These are phyloP conservation scores for Bimuria novae-zelandiae DNA, from an alignment of 2,329 filamentous ascomycete species.

Conservation along the genomic window DNA sequence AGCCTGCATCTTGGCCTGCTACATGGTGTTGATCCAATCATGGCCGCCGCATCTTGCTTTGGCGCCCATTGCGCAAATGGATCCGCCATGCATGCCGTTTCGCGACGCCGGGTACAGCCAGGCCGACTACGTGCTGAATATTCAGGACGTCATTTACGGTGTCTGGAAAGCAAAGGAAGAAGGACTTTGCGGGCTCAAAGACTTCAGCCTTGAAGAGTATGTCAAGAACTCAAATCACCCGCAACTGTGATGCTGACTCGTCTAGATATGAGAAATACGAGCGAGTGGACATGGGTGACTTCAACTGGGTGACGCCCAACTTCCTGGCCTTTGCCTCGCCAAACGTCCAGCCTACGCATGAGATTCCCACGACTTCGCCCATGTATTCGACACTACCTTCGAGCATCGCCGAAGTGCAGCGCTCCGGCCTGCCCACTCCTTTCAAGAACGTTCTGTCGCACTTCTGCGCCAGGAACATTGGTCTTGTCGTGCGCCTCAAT, in stretches of 20 bases:
- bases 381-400: constrained; percentile 75
- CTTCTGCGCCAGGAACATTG: constrained; percentile 85
- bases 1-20: constrained; percentile 91
- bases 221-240: constrained; percentile 29
- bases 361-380: constrained; percentile 73
- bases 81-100: constrained; percentile 98
- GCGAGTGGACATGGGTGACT: constrained; percentile 96
- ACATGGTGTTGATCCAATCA: constrained; percentile 97
- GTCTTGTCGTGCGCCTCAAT: constrained; percentile 92
- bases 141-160: constrained; percentile 97
- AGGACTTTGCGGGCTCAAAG: constrained; percentile 84
- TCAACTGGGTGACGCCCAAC: constrained; percentile 97
- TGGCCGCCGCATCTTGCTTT: constrained; percentile 97
- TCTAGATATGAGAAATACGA: constrained; percentile 88
- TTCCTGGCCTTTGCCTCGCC: constrained; percentile 97
- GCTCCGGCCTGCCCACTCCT: constrained; percentile 73
- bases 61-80: constrained; percentile 93
- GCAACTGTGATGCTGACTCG: constrained; percentile 23
- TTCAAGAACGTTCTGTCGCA: constrained; percentile 97
- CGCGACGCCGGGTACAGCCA: constrained; percentile 97
- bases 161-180: constrained; percentile 99
- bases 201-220: constrained; percentile 90
- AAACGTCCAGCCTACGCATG: constrained; percentile 76
- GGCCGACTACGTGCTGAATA: constrained; percentile 92
- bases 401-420: constrained; percentile 72